Evolutionary conservation across 306 rosid species (phyloP), one percentile per base, ranked within the genome.

Genomic region (Acmispon strigosus): DNA sequence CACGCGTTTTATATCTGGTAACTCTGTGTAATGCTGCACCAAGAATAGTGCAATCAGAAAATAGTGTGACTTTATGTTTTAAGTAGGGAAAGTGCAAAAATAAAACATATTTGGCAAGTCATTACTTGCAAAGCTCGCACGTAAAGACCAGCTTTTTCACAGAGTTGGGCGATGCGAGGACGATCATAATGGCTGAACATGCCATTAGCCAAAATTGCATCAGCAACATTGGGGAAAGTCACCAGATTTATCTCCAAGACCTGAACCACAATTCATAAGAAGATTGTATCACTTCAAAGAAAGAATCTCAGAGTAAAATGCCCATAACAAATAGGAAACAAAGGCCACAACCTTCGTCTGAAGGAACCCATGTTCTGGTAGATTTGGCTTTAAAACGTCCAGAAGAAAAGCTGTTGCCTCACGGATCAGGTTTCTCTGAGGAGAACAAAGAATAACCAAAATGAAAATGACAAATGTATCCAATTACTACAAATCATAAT

Each of bases 141-240:
- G 29, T 87, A 95, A 63, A 95, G 97, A 56, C 97, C 99, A 44
- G 96, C 99, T 59, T 95, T 95, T 84, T 95, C 99, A 76, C 97
- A 89, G 65, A 95, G 97, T 76, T 95, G 99, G 60, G 96, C 99
- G 79, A 95, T 63, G 50, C 97, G 96, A 77, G 99, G 99, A 68
- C 97, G 92, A 51, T 95, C 99, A 77, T 95, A 95, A 78, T 95
- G 97, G 85, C 96, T 89, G 85, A 95, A 95, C 99, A 95, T 95
- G 80, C 99, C 99, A 84, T 95, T 95, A 51, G 97, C 97, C 79
- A 95, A 88, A 74, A 95, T 95, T 11, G 99, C 99, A 72, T 95
- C 99, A 16, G 99, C 99, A 41, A 95, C 99, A 76, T 91, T 95
- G 16, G 99, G 99, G 71, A 95, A 95, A 45, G 99, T 91, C 66